A percentile compares a stretch with the other conserved stretches of the same genome.
These are phyloP conservation scores for Echinosophora koreensis DNA, from an alignment of 306 rosid genomes.

Conservation along the genomic window DNA sequence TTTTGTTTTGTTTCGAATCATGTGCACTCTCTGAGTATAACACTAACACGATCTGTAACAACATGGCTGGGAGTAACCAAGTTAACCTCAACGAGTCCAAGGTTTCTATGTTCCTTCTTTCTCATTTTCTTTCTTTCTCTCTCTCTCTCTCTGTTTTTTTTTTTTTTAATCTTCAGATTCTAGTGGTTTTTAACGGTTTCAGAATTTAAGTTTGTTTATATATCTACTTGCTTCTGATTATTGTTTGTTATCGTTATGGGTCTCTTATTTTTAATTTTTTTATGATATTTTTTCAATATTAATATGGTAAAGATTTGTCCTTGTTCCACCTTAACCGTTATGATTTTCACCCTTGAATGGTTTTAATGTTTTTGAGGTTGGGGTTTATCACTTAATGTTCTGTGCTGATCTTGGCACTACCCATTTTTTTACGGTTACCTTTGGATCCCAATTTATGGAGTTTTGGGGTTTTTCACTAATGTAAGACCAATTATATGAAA, in stretches of 20 bases:
- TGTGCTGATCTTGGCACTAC: neutral
- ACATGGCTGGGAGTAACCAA: slow-evolving; percentile 68
- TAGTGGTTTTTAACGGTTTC: neutral
- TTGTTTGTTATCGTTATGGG: neutral
- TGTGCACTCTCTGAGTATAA: neutral
- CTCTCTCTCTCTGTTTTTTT: neutral
- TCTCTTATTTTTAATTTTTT: neutral
- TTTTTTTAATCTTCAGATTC: neutral
- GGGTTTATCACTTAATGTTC: neutral
- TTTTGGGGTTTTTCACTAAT: slow-evolving; percentile 10
- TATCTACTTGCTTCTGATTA: neutral
- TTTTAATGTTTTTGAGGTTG: neutral
- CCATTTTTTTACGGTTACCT: neutral
- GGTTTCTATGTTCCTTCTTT: slow-evolving; percentile 42
- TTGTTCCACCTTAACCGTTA: neutral
- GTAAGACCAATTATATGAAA: too few relatives aligned
- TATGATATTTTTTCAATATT: neutral
- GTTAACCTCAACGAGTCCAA: slow-evolving; percentile 68
- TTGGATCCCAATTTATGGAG: neutral
- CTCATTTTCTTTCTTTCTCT: neutral
- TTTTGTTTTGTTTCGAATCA: neutral
- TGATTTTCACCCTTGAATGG: too few relatives aligned
- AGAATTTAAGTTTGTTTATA: slow-evolving; percentile 5
- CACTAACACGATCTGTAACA: slow-evolving; percentile 42
- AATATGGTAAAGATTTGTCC: neutral